Conservation (phyloP, 164 flowering plant species). For the Aristolochia fimbriata region DNA sequence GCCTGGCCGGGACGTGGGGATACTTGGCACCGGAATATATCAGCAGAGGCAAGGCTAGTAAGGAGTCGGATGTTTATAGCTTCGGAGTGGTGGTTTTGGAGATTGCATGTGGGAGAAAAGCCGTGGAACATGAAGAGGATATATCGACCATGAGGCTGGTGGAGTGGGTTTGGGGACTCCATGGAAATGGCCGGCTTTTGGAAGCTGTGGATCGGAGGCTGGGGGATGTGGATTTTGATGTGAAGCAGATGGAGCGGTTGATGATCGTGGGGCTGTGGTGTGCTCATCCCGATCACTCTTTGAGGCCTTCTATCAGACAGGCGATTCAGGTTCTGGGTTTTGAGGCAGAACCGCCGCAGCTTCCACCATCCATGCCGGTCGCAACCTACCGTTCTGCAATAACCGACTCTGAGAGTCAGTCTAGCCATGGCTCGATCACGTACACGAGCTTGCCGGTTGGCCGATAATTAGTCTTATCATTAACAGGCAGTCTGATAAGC, state of each 20-base stretch:
- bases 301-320: slow-evolving; percentile 27
- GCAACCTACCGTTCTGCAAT: slow-evolving; percentile 3
- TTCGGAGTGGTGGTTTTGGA: slow-evolving; percentile 48
- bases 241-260: slow-evolving; percentile 18
- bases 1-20: slow-evolving; percentile 41
- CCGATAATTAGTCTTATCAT: neutral
- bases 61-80: slow-evolving; percentile 46
- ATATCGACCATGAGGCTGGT: slow-evolving; percentile 13
- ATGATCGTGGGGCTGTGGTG: slow-evolving; percentile 41
- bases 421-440: neutral
- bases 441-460: neutral
- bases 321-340: slow-evolving; percentile 19
- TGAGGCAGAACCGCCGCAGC: slow-evolving; percentile 15
- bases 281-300: slow-evolving; percentile 24
- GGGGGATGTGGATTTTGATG: slow-evolving; percentile 7
- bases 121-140: slow-evolving; percentile 10
- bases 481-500: too few relatives aligned
- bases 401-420: neutral
- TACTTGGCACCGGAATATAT: slow-evolving; percentile 44
- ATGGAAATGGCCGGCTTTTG: slow-evolving; percentile 20
- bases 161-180: slow-evolving; percentile 37
- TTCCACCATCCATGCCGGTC: slow-evolving; percentile 17
- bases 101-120: slow-evolving; percentile 36
- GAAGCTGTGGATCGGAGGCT: slow-evolving; percentile 26
- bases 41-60: slow-evolving; percentile 33